These are phyloP conservation scores for Globisporangium barbulae DNA, from an alignment of 352 stramenopile species.

Conservation along the genomic window DNA sequence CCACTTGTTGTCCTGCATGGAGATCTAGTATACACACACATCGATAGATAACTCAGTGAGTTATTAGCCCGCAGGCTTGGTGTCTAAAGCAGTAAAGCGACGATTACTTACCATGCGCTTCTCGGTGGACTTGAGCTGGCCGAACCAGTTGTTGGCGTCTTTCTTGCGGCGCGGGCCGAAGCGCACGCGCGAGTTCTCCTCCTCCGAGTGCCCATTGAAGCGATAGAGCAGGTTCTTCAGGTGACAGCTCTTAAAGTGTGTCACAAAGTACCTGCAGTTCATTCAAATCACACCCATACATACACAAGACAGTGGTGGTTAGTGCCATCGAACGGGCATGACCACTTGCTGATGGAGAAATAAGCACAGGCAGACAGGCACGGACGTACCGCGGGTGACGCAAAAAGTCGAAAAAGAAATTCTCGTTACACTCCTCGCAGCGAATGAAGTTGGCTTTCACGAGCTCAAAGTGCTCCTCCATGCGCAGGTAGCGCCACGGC, in stretches of 20 bases:
- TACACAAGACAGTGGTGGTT: slow-evolving; percentile 5
- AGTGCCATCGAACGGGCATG: background rate
- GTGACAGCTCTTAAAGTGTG: slow-evolving; percentile 79
- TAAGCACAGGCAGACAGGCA: background rate
- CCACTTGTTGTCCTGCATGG: slow-evolving; percentile 85
- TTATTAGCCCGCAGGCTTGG: background rate
- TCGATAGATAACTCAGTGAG: background rate
- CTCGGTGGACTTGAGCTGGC: slow-evolving; percentile 81
- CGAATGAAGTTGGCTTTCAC: slow-evolving; percentile 69
- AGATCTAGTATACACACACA: slow-evolving; percentile 38
- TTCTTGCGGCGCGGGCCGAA: slow-evolving; percentile 69
- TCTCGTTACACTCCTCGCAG: slow-evolving; percentile 78
- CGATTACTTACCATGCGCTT: slow-evolving; percentile 58
- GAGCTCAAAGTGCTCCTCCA: slow-evolving; percentile 67
- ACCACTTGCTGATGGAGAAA: too few species aligned
- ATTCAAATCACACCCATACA: background rate
- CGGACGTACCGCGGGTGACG: slow-evolving; percentile 51
- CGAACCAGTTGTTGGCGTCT: slow-evolving; percentile 69
- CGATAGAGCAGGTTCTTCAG: slow-evolving; percentile 77
- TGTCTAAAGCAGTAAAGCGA: background rate
- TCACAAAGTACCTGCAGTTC: slow-evolving; percentile 64
- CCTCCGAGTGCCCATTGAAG: slow-evolving; percentile 69
- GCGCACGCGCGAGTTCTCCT: slow-evolving; percentile 70
- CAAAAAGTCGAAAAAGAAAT: slow-evolving; percentile 81
- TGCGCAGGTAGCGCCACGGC: slow-evolving; percentile 28